Percentiles rank a stretch among this genome's conserved stretches.
Conservation (phyloP, 2,329 filamentous ascomycete species). For the Karstenula rhodostoma region DNA sequence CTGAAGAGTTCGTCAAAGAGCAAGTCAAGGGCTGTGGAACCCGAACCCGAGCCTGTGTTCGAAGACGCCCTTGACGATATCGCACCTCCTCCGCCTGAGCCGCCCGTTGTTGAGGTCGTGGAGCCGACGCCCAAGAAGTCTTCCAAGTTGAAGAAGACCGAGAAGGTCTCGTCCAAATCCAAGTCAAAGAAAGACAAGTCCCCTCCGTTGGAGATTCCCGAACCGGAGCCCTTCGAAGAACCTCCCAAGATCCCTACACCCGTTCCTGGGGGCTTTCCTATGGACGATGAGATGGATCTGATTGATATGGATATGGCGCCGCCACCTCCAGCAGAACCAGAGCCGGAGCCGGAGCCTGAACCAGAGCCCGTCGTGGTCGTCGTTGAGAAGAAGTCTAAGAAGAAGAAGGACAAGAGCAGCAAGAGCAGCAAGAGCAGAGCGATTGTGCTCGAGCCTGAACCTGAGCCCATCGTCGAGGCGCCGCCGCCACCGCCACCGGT, state of each 20-base stretch:
- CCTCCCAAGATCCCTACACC: conserved; percentile 46
- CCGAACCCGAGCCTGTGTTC: conserved; percentile 39
- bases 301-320: conserved; percentile 36
- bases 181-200: conserved; percentile 39
- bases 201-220: conserved; percentile 35
- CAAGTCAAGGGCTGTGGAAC: conserved; percentile 47
- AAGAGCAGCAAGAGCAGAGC: conserved; percentile 41
- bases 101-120: conserved; percentile 38
- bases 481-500: conserved; percentile 37
- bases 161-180: conserved; percentile 27
- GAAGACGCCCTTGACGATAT: conserved; percentile 26
- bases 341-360: conserved; percentile 33
- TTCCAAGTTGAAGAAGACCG: conserved; percentile 37
- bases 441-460: neutral
- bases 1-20: conserved; percentile 55
- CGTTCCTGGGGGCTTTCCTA: conserved; percentile 57
- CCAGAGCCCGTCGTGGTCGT: conserved; percentile 26
- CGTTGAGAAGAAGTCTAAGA: conserved; percentile 46
- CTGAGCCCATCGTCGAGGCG: conserved; percentile 37
- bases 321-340: conserved; percentile 20
- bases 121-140: conserved; percentile 43
- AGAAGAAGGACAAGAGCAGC: conserved; percentile 43
- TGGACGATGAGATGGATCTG: conserved; percentile 52
- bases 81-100: conserved; percentile 30
- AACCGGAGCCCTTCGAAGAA: conserved; percentile 39